A percentile compares a stretch with the other conserved stretches of the same genome.
phyloP scores from a whole-genome alignment of 1,139 yeast genomes.

The Sugiyamaella japonica region DNA sequence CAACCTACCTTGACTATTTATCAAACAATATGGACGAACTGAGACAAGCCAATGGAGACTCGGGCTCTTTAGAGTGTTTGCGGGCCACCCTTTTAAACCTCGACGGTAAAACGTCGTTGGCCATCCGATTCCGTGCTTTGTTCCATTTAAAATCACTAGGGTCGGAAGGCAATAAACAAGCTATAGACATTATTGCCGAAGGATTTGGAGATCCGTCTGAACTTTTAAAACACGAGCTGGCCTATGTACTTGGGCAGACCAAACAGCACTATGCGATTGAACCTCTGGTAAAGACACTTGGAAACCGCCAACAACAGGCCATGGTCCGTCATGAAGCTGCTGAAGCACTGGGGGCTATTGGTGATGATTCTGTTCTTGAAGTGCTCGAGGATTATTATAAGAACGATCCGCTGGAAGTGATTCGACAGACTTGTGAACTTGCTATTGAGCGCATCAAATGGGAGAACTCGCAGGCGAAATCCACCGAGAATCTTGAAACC shows the following conservation, averaged over 20 bases:
- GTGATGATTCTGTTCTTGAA: slow-evolving; percentile 72
- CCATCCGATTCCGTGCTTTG: slow-evolving; percentile 88
- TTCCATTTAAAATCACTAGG: slow-evolving; percentile 89
- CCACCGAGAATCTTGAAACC: slow-evolving; percentile 66
- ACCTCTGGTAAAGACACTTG: slow-evolving; percentile 68
- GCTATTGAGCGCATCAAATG: slow-evolving; percentile 94
- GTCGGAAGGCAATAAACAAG: slow-evolving; percentile 58
- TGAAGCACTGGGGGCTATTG: slow-evolving; percentile 96
- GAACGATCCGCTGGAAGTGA: slow-evolving; percentile 81
- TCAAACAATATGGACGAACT: slow-evolving; percentile 38
- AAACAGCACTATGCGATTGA: slow-evolving; percentile 77
- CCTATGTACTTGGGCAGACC: slow-evolving; percentile 97
- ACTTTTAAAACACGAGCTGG: slow-evolving; percentile 94
- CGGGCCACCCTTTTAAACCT: slow-evolving; percentile 36
- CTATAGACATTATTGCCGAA: slow-evolving; percentile 82
- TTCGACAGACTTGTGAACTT: slow-evolving; percentile 95
- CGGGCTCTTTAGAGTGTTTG: slow-evolving; percentile 32
- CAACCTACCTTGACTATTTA: not conserved
- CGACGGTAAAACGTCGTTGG: slow-evolving; percentile 66
- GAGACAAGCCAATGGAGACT: slow-evolving; percentile 41
- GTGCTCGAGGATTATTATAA: slow-evolving; percentile 61
- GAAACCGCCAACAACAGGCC: slow-evolving; percentile 60
- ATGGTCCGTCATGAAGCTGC: slow-evolving; percentile 99
- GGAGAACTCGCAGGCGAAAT: slow-evolving; percentile 71
- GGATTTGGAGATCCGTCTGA: slow-evolving; percentile 82